Evolutionary conservation across 2,329 filamentous ascomycete species (phyloP).

Genomic region (Biscogniauxia marginata): DNA sequence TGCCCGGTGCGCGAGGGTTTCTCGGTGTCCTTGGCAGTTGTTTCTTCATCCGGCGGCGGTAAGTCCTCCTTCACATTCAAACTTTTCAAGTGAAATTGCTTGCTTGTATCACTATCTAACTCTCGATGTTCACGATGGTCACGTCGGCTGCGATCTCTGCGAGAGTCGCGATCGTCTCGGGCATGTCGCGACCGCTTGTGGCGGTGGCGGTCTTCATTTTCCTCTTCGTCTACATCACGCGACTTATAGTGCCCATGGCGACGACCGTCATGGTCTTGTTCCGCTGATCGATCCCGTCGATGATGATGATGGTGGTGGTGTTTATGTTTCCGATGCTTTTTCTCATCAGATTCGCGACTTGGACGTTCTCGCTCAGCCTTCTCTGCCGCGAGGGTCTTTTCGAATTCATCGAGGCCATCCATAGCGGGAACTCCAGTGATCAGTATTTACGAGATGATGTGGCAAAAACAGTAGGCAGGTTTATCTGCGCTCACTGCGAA

Average conservation of each 20-base stretch:
- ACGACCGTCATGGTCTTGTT: conserved; percentile 36
- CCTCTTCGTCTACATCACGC: conserved; percentile 39
- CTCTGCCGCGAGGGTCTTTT: conserved; percentile 69
- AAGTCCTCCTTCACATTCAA: conserved; percentile 51
- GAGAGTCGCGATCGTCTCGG: conserved; percentile 48
- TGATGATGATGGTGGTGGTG: conserved; percentile 47
- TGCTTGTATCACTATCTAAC: conserved; percentile 32
- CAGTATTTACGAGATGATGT: background rate
- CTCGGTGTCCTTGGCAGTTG: conserved; percentile 29
- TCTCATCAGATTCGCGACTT: conserved; percentile 37
- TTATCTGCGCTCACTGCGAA: no score
- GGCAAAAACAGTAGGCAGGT: no score
- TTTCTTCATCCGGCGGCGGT: conserved; percentile 51
- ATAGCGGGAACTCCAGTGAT: conserved; percentile 33
- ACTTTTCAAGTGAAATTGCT: conserved; percentile 39
- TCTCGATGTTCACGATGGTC: conserved; percentile 25
- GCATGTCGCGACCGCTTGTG: conserved; percentile 64
- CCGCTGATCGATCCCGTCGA: conserved; percentile 47
- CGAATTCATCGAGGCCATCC: conserved; percentile 69
- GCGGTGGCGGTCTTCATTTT: conserved; percentile 54
- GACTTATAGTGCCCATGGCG: conserved; percentile 36
- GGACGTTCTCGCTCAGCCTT: conserved; percentile 52
- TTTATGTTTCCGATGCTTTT: conserved; percentile 42
- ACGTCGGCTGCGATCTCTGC: conserved; percentile 33
- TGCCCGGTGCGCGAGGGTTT: conserved; percentile 32